Base-by-base conservation (phyloP, 805 yeast genomes). In the Blastobotrys peoriensis region DNA sequence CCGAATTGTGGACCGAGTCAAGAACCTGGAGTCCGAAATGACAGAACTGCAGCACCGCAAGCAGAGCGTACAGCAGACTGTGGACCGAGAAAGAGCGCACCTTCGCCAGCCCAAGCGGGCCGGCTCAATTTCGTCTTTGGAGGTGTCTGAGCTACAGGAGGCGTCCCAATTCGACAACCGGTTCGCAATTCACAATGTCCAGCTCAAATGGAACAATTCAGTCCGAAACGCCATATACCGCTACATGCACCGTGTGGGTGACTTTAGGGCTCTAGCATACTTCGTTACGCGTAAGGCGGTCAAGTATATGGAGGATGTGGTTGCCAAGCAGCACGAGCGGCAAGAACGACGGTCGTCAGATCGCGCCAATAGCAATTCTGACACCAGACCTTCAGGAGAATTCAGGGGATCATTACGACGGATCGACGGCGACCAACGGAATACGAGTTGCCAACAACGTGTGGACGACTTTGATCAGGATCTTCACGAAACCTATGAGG, bases 181-280 rank as follows among this genome's bases (percentile, higher is more conserved):
- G 40, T 86, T 83, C 61, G 75, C 81, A 47, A 65, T 86, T 18
- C 88, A 87, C 53, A 78, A 82, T 45, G 71, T 86, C 61, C 76
- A 81, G 54, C 59, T 88, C 53, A 83, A 79, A 53, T 88, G 96
- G 96, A 82, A 84, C 61, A 80, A 83, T 48, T 58, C 66, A 2
- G 73, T 80, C 6, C 68, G 96, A 45, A 78, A 87, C 55, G 66
- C 76, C 9, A 65, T 86, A 37, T 73, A 76, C 58, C 73, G 78
- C 36, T 86, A 83, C 55, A 58, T 79, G 19, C 75, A 76, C 45
- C 65, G 73, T 38, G 60, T 76, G 25, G 71, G 68, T 8, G 59
- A 71, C 41, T 63, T 76, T 19, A 64, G 68, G 19, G 74, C 76
- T 8, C 62, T 68, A 25, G 51, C 65, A 1, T 68, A 67, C 41